Base-by-base conservation (phyloP, 202 grass and related monocot genomes). In the Panicum hallii region DNA sequence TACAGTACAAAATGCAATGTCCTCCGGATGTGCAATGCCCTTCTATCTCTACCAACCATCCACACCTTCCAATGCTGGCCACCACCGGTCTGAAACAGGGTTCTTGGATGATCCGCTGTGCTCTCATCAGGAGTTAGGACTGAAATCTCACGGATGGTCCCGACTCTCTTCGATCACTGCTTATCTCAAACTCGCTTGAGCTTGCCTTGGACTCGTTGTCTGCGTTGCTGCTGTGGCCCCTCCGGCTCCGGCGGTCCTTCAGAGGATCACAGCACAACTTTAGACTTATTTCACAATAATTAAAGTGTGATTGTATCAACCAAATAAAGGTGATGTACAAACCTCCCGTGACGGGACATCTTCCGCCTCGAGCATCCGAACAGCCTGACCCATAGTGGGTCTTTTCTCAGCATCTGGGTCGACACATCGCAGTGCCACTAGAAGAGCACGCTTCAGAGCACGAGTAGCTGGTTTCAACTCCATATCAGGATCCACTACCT, bases 351-450 rank as follows among this genome's bases (percentile, higher is more conserved):
- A 90, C 0, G 94, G 94, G 19, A 92, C 84, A 52, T 94, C 96
- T 67, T 99, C 96, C 7, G 93, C 90, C 83, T 99, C 96, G 2
- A 99, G 91, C 96, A 99, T 99, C 82, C 96, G 91, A 63, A 90
- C 96, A 62, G 92, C 96, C 5, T 94, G 91, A 78, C 96, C 96
- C 96, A 99, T 99, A 6, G 91, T 90, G 63, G 96, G 96, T 63
- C 96, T 92, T 53, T 89, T 99, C 56, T 99, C 89, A 30, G 96
- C 60, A 60, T 99, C 90, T 16, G 91, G 96, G 72, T 99, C 93
- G 0, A 99, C 93, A 7, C 96, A 99, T 55, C 82, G 72, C 81
- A 99, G 83, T 45, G 96, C 93, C 67, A 99, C 96, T 40, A 99
- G 85, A 47, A 99, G 91, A 64, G 91, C 88, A 1, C 93, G 93